Conservation (phyloP, 306 rosid species). For the Vicia villosa region DNA sequence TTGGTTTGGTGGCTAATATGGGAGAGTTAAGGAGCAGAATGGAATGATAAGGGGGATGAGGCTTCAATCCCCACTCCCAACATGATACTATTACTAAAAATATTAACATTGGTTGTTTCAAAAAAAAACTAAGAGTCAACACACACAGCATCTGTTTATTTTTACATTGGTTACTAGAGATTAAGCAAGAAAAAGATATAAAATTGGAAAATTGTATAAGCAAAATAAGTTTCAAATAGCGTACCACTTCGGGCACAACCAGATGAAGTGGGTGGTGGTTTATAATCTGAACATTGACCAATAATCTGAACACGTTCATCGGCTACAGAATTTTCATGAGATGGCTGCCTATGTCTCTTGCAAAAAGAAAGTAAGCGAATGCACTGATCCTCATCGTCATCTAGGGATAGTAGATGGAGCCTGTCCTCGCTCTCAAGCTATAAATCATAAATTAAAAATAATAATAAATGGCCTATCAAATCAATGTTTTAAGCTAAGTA, state of each 20-base stretch:
- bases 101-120: no score
- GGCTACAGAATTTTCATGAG: constrained; percentile 71
- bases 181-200: constrained; percentile 29
- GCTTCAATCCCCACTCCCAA: no score
- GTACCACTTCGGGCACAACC: constrained; percentile 98
- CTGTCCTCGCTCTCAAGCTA: constrained; percentile 99
- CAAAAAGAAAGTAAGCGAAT: constrained; percentile 95
- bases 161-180: not conserved
- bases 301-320: constrained; percentile 71
- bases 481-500: constrained; percentile 15
- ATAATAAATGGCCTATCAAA: constrained; percentile 14
- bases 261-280: constrained; percentile 81
- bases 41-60: no score
- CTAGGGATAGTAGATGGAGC: constrained; percentile 85
- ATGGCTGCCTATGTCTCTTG: constrained; percentile 94
- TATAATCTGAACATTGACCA: constrained; percentile 76
- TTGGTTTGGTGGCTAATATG: no score
- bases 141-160: not conserved
- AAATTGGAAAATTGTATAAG: constrained; percentile 16
- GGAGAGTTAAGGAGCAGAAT: no score
- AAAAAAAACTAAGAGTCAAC: not conserved
- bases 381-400: constrained; percentile 95
- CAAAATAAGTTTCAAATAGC: constrained; percentile 32
- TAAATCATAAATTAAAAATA: constrained; percentile 30
- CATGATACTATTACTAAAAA: no score